Evolutionary conservation across 129 eudicot species (phyloP).

Genomic region (Scalesia atractyloides): DNA sequence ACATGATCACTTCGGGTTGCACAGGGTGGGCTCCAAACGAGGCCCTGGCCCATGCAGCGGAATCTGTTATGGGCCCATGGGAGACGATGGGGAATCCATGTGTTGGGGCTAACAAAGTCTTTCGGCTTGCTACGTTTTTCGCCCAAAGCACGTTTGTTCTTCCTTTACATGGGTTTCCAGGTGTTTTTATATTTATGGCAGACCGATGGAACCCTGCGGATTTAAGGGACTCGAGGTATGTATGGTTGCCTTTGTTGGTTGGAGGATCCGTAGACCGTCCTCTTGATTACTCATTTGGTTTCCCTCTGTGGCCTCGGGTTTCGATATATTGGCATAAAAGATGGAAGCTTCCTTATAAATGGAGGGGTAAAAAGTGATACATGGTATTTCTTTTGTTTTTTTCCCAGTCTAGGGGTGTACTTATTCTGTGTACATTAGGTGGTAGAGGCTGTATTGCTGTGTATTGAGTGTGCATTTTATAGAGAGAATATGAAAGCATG

Average conservation of each 20-base stretch:
- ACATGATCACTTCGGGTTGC: slow-evolving; percentile 98
- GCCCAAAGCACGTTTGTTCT: slow-evolving; percentile 86
- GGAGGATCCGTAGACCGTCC: slow-evolving; percentile 90
- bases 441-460: slow-evolving; percentile 33
- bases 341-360: slow-evolving; percentile 76
- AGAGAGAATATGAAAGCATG: slow-evolving; percentile 27
- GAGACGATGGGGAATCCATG: slow-evolving; percentile 93
- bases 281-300: slow-evolving; percentile 80
- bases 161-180: slow-evolving; percentile 77
- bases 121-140: slow-evolving; percentile 69
- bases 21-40: slow-evolving; percentile 95
- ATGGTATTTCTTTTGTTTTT: background rate
- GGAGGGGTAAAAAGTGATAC: slow-evolving; percentile 40
- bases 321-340: slow-evolving; percentile 88
- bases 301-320: slow-evolving; percentile 91
- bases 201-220: slow-evolving; percentile 97
- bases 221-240: slow-evolving; percentile 89
- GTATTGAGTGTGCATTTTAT: slow-evolving; percentile 35
- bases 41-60: slow-evolving; percentile 84
- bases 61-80: slow-evolving; percentile 91
- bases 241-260: slow-evolving; percentile 82
- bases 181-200: slow-evolving; percentile 77
- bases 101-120: slow-evolving; percentile 76
- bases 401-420: slow-evolving; percentile 10
- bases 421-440: slow-evolving; percentile 35